A percentile compares a stretch with the other conserved stretches of the same genome.
phyloP scores from a whole-genome alignment of 768 basidiomycete genomes.

The Dacryopinax primogenitus region DNA sequence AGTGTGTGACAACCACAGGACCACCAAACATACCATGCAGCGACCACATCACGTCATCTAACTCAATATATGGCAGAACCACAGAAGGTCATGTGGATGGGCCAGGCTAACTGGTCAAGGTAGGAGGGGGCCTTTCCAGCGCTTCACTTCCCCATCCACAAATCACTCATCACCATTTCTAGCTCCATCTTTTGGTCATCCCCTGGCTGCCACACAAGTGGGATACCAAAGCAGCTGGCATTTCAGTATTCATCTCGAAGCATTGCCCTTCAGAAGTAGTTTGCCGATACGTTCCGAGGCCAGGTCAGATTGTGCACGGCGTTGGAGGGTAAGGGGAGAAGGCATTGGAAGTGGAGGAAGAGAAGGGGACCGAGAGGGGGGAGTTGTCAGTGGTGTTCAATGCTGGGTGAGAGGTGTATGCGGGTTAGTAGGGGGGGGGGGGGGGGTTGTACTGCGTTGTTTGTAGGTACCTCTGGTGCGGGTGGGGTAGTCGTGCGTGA shows the following conservation, averaged over 20 bases:
- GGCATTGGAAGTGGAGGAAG: background rate
- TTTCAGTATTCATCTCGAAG: conserved; percentile 75
- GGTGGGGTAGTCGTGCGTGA: background rate
- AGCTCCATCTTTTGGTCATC: conserved; percentile 25
- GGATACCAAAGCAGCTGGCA: conserved; percentile 57
- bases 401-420: background rate
- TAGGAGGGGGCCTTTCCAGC: background rate
- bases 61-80: background rate
- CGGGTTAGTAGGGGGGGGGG: background rate
- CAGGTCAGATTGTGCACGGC: conserved; percentile 67
- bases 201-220: conserved; percentile 62
- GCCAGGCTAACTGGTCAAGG: background rate
- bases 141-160: background rate
- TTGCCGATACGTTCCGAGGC: conserved; percentile 72
- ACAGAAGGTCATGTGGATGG: background rate
- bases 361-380: background rate
- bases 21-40: too few species aligned
- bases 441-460: background rate
- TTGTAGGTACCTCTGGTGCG: background rate
- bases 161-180: background rate
- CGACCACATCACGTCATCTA: too few species aligned
- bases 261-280: conserved; percentile 67
- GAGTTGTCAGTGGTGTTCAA: background rate
- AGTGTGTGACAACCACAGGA: too few species aligned
- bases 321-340: conserved; percentile 32